Percentiles rank a stretch among this genome's conserved stretches.
Evolutionary conservation across 2,329 filamentous ascomycete species (phyloP).

Genomic region (Trichoderma sp.): DNA sequence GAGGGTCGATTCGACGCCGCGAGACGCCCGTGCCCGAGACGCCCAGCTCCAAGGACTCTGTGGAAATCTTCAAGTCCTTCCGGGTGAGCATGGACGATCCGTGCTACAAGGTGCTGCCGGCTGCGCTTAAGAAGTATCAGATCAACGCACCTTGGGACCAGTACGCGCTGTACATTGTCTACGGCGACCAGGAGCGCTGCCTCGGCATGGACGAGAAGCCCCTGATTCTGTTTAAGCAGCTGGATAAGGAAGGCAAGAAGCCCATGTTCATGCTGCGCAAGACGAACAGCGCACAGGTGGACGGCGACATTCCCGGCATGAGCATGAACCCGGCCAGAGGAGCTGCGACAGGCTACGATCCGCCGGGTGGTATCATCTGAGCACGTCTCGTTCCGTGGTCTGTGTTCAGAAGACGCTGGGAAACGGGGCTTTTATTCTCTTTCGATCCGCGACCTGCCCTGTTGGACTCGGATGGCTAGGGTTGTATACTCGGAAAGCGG

Average conservation of each 20-base stretch:
- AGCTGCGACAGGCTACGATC: constrained; percentile 54
- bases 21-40: constrained; percentile 66
- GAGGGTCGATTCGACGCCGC: constrained; percentile 48
- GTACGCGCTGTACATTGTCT: constrained; percentile 97
- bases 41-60: constrained; percentile 60
- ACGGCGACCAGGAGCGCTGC: constrained; percentile 96
- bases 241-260: constrained; percentile 95
- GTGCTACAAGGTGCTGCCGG: constrained; percentile 94
- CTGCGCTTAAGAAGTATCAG: constrained; percentile 95
- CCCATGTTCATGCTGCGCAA: constrained; percentile 98
- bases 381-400: neutral
- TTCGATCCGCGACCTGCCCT: neutral
- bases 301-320: constrained; percentile 58
- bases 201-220: constrained; percentile 90
- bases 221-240: constrained; percentile 92
- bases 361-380: constrained; percentile 63
- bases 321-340: constrained; percentile 53
- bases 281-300: constrained; percentile 57
- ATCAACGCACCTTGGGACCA: constrained; percentile 98
- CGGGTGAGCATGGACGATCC: constrained; percentile 97
- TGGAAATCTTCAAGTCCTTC: constrained; percentile 99
- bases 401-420: neutral
- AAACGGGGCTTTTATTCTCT: neutral
- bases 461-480: neutral
- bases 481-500: neutral